These are phyloP conservation scores for Aspergillus melleus DNA, from an alignment of 2,329 filamentous ascomycete species.

Conservation along the genomic window DNA sequence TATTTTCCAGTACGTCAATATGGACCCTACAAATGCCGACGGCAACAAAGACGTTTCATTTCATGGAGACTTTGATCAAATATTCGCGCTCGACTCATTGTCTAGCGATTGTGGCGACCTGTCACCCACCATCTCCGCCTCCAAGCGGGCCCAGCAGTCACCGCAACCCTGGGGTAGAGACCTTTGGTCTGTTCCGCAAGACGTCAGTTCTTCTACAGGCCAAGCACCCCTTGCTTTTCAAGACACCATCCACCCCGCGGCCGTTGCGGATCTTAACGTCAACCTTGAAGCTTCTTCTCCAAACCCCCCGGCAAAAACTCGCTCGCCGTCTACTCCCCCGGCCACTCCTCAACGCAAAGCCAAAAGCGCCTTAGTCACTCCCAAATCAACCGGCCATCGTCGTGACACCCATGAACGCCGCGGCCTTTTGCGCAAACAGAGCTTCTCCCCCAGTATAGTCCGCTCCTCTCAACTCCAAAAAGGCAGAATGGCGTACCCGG, in stretches of 20 bases:
- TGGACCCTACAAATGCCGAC: constrained; percentile 54
- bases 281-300: constrained; percentile 35
- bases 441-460: constrained; percentile 55
- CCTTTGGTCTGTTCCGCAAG: constrained; percentile 52
- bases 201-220: constrained; percentile 38
- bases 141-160: constrained; percentile 42
- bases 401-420: constrained; percentile 44
- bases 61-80: constrained; percentile 51
- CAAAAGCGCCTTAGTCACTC: constrained; percentile 38
- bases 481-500: constrained; percentile 43
- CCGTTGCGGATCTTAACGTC: constrained; percentile 32
- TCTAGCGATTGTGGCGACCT: constrained; percentile 54
- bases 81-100: constrained; percentile 52
- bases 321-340: constrained; percentile 37
- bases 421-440: constrained; percentile 43
- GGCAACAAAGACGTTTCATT: constrained; percentile 50
- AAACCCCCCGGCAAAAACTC: constrained; percentile 15
- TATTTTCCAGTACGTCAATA: constrained; percentile 64
- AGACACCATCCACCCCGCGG: constrained; percentile 40
- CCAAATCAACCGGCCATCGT: constrained; percentile 40
- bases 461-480: constrained; percentile 52
- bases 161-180: constrained; percentile 57
- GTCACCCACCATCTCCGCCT: constrained; percentile 51
- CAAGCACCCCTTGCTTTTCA: constrained; percentile 35
- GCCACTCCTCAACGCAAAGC: constrained; percentile 38